Percentiles rank a stretch among this genome's conserved stretches.
phyloP scores from a whole-genome alignment of 176 grass and related monocot species.

The Aechmea fasciata region DNA sequence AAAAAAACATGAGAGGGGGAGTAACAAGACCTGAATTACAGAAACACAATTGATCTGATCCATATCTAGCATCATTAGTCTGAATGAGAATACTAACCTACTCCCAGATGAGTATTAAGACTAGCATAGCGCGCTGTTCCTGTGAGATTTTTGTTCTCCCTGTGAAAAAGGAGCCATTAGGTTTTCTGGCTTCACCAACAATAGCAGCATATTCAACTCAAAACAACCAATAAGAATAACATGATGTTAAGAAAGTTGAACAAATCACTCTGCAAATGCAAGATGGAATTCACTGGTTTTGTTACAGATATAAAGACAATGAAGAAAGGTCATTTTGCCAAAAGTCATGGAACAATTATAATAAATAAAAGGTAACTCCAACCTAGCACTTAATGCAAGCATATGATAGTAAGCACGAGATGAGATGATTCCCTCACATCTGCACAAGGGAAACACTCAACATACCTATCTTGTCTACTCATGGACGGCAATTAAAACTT shows the following conservation, averaged over 20 bases:
- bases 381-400: too few species aligned
- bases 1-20: too few species aligned
- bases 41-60: background rate
- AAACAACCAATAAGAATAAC: slow-evolving; percentile 4
- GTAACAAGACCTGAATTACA: background rate
- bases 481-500: too few species aligned
- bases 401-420: too few species aligned
- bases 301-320: too few species aligned
- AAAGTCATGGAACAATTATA: too few species aligned
- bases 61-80: background rate
- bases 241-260: too few species aligned
- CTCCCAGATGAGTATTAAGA: slow-evolving; percentile 99
- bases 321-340: too few species aligned
- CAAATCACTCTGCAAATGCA: too few species aligned
- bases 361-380: background rate
- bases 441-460: background rate
- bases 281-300: too few species aligned
- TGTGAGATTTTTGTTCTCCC: slow-evolving; percentile 92
- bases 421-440: too few species aligned
- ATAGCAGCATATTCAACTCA: background rate
- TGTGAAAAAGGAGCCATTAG: slow-evolving; percentile 22
- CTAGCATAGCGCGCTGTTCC: slow-evolving; percentile 94
- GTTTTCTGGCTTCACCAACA: background rate
- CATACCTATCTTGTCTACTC: too few species aligned
- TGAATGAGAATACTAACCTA: slow-evolving; percentile 43